Percentiles rank a stretch among this genome's conserved stretches.
Evolutionary conservation across 768 basidiomycete genomes (phyloP).

Genomic region (Psilocybe cubensis): DNA sequence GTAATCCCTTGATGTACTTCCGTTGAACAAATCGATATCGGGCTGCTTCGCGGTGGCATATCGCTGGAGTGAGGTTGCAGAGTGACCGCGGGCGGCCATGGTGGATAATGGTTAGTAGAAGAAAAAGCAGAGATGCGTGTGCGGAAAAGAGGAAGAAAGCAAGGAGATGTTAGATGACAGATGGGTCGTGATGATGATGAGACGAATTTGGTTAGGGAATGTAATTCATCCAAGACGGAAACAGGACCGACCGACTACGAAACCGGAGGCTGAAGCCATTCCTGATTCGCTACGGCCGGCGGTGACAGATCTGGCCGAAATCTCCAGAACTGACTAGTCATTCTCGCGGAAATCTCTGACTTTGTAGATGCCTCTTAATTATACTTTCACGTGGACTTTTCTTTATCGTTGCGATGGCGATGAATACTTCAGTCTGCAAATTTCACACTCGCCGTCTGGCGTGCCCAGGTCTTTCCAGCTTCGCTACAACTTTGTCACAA

Average conservation of each 20-base stretch:
- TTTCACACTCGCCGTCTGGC: neutral
- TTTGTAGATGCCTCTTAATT: neutral
- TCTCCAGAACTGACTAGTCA: neutral
- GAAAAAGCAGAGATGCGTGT: constrained; percentile 3
- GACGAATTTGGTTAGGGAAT: constrained; percentile 6
- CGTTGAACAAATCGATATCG: constrained; percentile 47
- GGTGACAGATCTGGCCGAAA: constrained; percentile 12
- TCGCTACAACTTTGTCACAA: neutral
- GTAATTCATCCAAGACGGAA: constrained; percentile 1
- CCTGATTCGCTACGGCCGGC: constrained; percentile 1
- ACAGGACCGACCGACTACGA: constrained; percentile 1
- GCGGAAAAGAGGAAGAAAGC: constrained; percentile 12
- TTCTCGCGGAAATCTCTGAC: neutral
- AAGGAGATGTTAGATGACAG: constrained; percentile 4
- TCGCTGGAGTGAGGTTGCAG: constrained; percentile 70
- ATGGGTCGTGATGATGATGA: constrained; percentile 14
- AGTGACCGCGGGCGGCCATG: constrained; percentile 69
- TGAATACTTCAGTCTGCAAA: neutral
- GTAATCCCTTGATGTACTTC: constrained; percentile 60
- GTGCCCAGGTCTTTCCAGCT: neutral
- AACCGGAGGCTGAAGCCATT: neutral
- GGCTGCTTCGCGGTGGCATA: constrained; percentile 58
- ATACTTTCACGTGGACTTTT: constrained; percentile 19
- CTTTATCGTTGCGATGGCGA: constrained; percentile 19
- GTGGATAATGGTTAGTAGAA: neutral